Conservation (phyloP, 371 early-diverging fungal genomes). For the Batkoa obscura region DNA sequence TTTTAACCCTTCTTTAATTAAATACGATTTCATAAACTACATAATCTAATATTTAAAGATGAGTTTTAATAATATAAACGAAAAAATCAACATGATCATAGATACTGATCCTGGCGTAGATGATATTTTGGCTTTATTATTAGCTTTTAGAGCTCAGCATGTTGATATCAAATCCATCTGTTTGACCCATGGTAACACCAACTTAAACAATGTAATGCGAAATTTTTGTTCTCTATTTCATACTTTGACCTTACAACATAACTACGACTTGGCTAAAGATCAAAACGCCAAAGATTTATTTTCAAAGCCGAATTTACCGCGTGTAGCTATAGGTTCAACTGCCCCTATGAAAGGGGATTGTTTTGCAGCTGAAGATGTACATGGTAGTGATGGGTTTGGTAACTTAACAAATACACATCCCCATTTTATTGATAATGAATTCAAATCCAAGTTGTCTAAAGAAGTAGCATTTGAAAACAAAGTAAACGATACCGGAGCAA, state of each 20-base stretch:
- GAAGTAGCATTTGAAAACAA: background rate
- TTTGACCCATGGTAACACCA: constrained; percentile 24
- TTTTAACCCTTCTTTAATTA: too few relatives aligned
- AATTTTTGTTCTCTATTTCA: constrained; percentile 12
- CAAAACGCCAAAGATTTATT: background rate
- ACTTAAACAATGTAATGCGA: constrained; percentile 16
- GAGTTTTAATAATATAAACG: too few relatives aligned
- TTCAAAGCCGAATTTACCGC: background rate
- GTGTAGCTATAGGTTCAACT: constrained; percentile 10
- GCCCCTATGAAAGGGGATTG: constrained; percentile 16
- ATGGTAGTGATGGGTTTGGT: constrained; percentile 28
- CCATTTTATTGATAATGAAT: constrained; percentile 17
- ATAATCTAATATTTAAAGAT: too few relatives aligned
- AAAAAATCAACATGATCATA: constrained; percentile 4
- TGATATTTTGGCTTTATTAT: constrained; percentile 26
- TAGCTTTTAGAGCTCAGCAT: constrained; percentile 22
- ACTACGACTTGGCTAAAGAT: constrained; percentile 3
- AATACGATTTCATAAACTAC: too few relatives aligned
- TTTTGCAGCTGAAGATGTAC: constrained; percentile 20
- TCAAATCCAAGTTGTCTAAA: constrained; percentile 10
- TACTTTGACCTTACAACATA: constrained; percentile 9
- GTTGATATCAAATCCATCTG: constrained; percentile 27
- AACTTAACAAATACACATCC: constrained; percentile 17
- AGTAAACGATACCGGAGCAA: too few relatives aligned
- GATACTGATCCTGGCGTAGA: constrained; percentile 19